Evolutionary conservation across 2,329 filamentous ascomycete genomes (phyloP), one percentile per base, ranked within the genome.

Genomic region (Chaetomiaceae sp.): DNA sequence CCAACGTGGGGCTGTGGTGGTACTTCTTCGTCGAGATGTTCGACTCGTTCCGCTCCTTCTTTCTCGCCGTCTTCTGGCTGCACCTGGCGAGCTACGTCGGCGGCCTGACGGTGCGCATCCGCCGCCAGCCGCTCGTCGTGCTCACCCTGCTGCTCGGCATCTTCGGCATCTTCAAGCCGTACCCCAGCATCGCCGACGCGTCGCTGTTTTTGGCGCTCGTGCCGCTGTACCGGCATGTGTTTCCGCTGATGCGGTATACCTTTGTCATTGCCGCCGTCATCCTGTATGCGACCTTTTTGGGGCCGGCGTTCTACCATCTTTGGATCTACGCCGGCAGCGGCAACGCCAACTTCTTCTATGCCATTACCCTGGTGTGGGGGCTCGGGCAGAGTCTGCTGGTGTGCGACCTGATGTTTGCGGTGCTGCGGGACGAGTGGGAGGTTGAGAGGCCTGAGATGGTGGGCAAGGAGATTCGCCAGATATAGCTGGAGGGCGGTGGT

Each of bases 11-110:
- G 1, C 78, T 99, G 1, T 99, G 94, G 94, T 99, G 94, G 94
- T 99, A 99, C 72, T 99, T 99, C 73, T 97, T 99, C 68, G 95
- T 95, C 62, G 92, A 99, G 68, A 99, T 99, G 84, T 99, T 99
- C 69, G 94, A 99, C 72, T 92, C 91, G 1, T 99, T 99, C 79
- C 83, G 94, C 36, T 86, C 88, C 63, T 99, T 99, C 77, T 99
- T 97, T 78, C 81, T 99, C 3, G 94, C 89, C 51, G 91, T 99
- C 45, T 99, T 99, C 74, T 97, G 95, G 91, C 80, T 99, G 56
- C 94, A 99, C 68, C 83, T 97, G 54, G 84, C 88, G 0, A 87
- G 88, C 36, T 99, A 99, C 71, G 89, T 95, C 33, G 88, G 87
- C 15, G 92, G 89, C 0, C 75, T 99, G 38, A 90, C 87, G 12